Evolutionary conservation across 768 basidiomycete genomes (phyloP).

Genomic region (Melanogaster broomeanus): DNA sequence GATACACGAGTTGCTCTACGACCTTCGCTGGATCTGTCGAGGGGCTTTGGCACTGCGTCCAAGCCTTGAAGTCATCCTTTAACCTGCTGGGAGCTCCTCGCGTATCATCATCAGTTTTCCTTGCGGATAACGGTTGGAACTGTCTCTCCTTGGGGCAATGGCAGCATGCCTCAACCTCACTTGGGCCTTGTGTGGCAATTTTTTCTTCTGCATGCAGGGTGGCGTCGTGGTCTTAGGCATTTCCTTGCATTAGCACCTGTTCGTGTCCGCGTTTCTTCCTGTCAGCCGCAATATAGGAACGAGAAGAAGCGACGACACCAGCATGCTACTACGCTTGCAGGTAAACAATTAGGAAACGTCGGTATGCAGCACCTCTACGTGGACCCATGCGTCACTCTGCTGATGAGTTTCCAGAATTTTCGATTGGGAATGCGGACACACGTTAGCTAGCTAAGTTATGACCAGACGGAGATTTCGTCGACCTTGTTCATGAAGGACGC

Average conservation of each 20-base stretch:
- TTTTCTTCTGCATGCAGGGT: conserved; percentile 30
- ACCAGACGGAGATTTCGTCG: conserved; percentile 21
- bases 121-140: conserved; percentile 15
- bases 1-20: conserved; percentile 2
- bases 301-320: conserved; percentile 29
- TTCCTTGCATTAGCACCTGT: conserved; percentile 22
- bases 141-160: conserved; percentile 15
- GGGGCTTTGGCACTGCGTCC: conserved; percentile 3
- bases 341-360: conserved; percentile 22
- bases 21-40: conserved; percentile 6
- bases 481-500: conserved; percentile 13
- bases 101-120: conserved; percentile 1
- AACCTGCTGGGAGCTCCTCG: conserved; percentile 8
- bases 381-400: conserved; percentile 7
- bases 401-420: conserved; percentile 19
- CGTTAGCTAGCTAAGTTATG: conserved; percentile 22
- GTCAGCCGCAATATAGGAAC: conserved; percentile 22
- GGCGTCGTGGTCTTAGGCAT: conserved; percentile 17
- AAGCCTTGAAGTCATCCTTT: conserved; percentile 1
- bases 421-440: conserved; percentile 20
- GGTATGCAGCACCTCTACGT: conserved; percentile 20
- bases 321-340: conserved; percentile 26
- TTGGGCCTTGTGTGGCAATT: conserved; percentile 26
- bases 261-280: conserved; percentile 24
- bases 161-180: conserved; percentile 25